Conservation (phyloP, 148 eudicot species). For the Polygonum aviculare region DNA sequence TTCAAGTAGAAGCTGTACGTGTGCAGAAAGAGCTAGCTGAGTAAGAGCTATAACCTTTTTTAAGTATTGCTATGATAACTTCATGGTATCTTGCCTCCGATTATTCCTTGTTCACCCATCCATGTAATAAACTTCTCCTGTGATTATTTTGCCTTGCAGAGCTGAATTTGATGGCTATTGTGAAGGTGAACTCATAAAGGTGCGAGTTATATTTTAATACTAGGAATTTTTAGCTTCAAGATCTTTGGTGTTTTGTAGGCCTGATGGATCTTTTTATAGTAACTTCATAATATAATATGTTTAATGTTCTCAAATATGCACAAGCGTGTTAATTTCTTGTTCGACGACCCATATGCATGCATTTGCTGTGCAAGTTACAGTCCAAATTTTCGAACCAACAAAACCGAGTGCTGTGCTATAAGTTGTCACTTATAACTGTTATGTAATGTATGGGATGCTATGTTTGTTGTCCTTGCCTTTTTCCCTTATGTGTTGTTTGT, state of each 20-base stretch:
- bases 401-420: background rate
- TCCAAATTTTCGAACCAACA: background rate
- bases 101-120: background rate
- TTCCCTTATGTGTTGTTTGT: background rate
- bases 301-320: background rate
- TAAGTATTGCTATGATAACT: conserved; percentile 7
- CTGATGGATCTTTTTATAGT: background rate
- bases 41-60: conserved; percentile 30
- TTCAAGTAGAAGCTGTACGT: conserved; percentile 11
- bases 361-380: background rate
- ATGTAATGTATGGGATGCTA: background rate
- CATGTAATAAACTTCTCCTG: background rate
- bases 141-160: conserved; percentile 32
- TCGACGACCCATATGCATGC: background rate
- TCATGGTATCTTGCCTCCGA: background rate
- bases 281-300: background rate
- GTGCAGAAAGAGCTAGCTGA: conserved; percentile 90
- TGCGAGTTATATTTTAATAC: conserved; percentile 15
- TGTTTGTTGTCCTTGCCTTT: background rate
- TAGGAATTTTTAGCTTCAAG: background rate
- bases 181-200: conserved; percentile 94
- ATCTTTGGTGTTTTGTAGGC: background rate
- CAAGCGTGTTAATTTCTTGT: background rate
- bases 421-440: background rate
- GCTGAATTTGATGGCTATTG: conserved; percentile 97